Evolutionary conservation across 345 rosid species (phyloP).

Genomic region (Heritiera littoralis): DNA sequence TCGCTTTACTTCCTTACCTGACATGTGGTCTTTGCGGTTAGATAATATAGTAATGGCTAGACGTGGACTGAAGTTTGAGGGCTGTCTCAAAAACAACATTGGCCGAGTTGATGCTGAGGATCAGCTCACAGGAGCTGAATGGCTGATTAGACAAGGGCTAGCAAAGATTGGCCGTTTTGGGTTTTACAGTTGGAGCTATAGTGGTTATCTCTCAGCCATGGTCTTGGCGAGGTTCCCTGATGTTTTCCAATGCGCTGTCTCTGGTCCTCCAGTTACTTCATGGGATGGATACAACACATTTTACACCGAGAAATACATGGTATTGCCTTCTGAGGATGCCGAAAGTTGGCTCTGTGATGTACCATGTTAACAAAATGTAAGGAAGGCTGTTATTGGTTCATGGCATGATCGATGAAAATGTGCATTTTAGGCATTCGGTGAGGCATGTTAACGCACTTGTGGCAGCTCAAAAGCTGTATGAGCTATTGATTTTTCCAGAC

Average conservation of each 20-base stretch:
- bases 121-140: slow-evolving; percentile 77
- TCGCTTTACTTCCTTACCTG: background rate
- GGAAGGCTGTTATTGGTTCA: slow-evolving; percentile 76
- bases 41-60: slow-evolving; percentile 88
- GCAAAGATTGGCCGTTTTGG: slow-evolving; percentile 71
- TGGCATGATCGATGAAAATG: slow-evolving; percentile 97
- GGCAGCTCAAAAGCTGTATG: slow-evolving; percentile 67
- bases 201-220: slow-evolving; percentile 91
- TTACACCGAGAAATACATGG: slow-evolving; percentile 81
- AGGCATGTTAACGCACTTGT: slow-evolving; percentile 84
- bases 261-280: slow-evolving; percentile 93
- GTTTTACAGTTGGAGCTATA: slow-evolving; percentile 57
- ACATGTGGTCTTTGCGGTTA: slow-evolving; percentile 46
- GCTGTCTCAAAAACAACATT: slow-evolving; percentile 53
- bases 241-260: slow-evolving; percentile 65
- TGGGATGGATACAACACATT: slow-evolving; percentile 92
- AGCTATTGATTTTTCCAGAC: slow-evolving; percentile 79
- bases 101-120: slow-evolving; percentile 75
- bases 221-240: slow-evolving; percentile 64
- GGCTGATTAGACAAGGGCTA: slow-evolving; percentile 79
- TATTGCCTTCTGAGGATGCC: slow-evolving; percentile 53
- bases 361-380: slow-evolving; percentile 58
- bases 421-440: slow-evolving; percentile 91
- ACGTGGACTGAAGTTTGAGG: slow-evolving; percentile 86
- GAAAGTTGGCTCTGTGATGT: slow-evolving; percentile 70